Evolutionary conservation across 2,329 filamentous ascomycete species (phyloP).

Genomic region (Westerdykella ornata): DNA sequence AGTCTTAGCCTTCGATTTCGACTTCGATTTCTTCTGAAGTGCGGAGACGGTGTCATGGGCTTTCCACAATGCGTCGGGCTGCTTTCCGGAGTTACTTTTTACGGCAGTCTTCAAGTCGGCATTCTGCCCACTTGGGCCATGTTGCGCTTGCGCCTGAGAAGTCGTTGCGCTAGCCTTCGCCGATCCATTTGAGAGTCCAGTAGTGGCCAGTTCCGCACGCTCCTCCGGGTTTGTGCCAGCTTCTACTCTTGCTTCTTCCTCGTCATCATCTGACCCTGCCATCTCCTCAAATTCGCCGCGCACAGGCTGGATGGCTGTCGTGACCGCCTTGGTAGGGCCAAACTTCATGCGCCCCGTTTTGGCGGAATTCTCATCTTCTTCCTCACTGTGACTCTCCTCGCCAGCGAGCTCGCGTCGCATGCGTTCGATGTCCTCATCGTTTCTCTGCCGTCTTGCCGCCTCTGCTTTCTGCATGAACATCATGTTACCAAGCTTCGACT

Average conservation of each 20-base stretch:
- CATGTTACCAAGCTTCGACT: slow-evolving; percentile 68
- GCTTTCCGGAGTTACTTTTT: slow-evolving; percentile 20
- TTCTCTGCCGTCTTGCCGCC: slow-evolving; percentile 66
- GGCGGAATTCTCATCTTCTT: slow-evolving; percentile 48
- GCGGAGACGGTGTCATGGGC: slow-evolving; percentile 8
- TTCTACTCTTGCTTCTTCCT: slow-evolving; percentile 23
- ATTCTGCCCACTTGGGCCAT: slow-evolving; percentile 21
- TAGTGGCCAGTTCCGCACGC: slow-evolving; percentile 14
- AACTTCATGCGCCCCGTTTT: slow-evolving; percentile 66
- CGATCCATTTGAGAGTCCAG: slow-evolving; percentile 7
- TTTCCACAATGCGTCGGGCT: slow-evolving; percentile 13
- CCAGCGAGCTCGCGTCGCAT: slow-evolving; percentile 63
- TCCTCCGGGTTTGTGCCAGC: slow-evolving; percentile 26
- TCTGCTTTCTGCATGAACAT: slow-evolving; percentile 94
- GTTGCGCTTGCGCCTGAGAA: background rate
- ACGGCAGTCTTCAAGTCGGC: slow-evolving; percentile 32
- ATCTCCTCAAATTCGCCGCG: slow-evolving; percentile 57
- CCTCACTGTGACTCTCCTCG: slow-evolving; percentile 50
- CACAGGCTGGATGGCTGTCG: slow-evolving; percentile 25
- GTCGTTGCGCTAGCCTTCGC: slow-evolving; percentile 6
- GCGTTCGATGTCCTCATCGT: slow-evolving; percentile 59
- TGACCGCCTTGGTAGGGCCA: slow-evolving; percentile 45
- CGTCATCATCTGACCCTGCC: slow-evolving; percentile 44
- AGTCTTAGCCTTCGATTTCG: slow-evolving; percentile 12
- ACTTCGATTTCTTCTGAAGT: slow-evolving; percentile 12